Conservation (phyloP, 352 stramenopile genomes). For the Phytopythium helicoides region DNA sequence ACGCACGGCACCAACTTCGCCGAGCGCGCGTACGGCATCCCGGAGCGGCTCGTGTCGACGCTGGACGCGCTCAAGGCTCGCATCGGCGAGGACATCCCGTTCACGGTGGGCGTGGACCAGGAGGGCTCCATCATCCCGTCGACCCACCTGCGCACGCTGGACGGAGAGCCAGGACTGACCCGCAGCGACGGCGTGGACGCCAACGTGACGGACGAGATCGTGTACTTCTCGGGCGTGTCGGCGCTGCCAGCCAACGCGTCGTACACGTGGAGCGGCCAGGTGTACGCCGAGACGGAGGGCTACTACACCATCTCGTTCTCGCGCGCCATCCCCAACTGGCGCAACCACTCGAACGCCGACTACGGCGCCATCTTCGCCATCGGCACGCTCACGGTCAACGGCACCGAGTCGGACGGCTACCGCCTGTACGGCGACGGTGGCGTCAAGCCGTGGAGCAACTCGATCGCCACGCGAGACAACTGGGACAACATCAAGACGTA, state of each 20-base stretch:
- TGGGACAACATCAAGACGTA: slow-evolving; percentile 34
- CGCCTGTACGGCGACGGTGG: slow-evolving; percentile 23
- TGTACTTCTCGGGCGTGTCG: slow-evolving; percentile 27
- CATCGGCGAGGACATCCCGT: slow-evolving; percentile 20
- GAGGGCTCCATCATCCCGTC: slow-evolving; percentile 26
- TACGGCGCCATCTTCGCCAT: slow-evolving; percentile 20
- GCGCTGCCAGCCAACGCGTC: slow-evolving; percentile 15
- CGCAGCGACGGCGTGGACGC: slow-evolving; percentile 19
- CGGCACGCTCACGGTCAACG: slow-evolving; percentile 20
- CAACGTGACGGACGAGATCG: too few relatives aligned
- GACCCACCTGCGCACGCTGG: slow-evolving; percentile 23
- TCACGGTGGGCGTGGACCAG: slow-evolving; percentile 25
- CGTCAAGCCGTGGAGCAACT: slow-evolving; percentile 29
- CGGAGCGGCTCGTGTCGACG: slow-evolving; percentile 21
- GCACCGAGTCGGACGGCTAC: slow-evolving; percentile 18
- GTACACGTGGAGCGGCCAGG: slow-evolving; percentile 27
- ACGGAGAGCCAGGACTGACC: slow-evolving; percentile 16
- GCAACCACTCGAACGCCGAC: slow-evolving; percentile 23
- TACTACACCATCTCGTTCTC: slow-evolving; percentile 30
- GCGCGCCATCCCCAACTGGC: slow-evolving; percentile 21
- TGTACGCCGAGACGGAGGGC: slow-evolving; percentile 20
- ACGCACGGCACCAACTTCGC: slow-evolving; percentile 32
- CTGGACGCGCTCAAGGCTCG: slow-evolving; percentile 21
- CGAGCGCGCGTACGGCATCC: too few relatives aligned
- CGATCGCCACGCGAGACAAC: slow-evolving; percentile 27